Percentiles rank a stretch among this genome's conserved stretches.
Evolutionary conservation across 129 eudicot genomes (phyloP).

Genomic region (Lonicera japonica): DNA sequence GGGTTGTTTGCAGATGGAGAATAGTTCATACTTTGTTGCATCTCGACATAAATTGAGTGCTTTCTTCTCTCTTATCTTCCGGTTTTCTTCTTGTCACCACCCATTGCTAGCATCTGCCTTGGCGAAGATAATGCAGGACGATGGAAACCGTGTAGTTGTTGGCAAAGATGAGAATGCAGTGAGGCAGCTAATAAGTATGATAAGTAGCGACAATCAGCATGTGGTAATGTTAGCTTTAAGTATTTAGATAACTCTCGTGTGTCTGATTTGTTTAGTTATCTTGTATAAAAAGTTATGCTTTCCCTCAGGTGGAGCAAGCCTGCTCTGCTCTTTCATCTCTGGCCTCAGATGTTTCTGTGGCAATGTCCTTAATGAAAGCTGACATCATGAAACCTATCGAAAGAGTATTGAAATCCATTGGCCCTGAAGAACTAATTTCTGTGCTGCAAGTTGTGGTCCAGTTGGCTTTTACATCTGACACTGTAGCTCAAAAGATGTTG

Average conservation of each 20-base stretch:
- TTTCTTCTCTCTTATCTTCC: conserved; percentile 93
- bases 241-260: neutral
- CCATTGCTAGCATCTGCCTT: conserved; percentile 96
- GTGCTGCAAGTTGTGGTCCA: conserved; percentile 80
- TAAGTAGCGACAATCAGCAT: conserved; percentile 94
- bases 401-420: conserved; percentile 66
- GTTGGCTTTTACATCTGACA: conserved; percentile 74
- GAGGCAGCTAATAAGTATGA: conserved; percentile 97
- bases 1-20: conserved; percentile 67
- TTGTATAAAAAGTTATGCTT: conserved; percentile 13
- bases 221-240: conserved; percentile 58
- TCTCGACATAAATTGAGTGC: conserved; percentile 97
- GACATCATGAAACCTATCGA: conserved; percentile 95
- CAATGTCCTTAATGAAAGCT: conserved; percentile 82
- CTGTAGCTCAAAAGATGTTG: conserved; percentile 78
- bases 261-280: conserved; percentile 4
- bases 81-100: conserved; percentile 97
- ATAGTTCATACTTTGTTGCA: conserved; percentile 90
- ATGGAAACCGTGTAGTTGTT: conserved; percentile 81
- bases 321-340: conserved; percentile 94
- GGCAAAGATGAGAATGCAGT: conserved; percentile 99
- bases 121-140: conserved; percentile 96
- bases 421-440: conserved; percentile 76
- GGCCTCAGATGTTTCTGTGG: conserved; percentile 87
- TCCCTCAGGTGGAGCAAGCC: conserved; percentile 87